Percentiles rank a stretch among this genome's conserved stretches.
Evolutionary conservation across 768 basidiomycete species (phyloP).

Genomic region (Lepiota venenata): DNA sequence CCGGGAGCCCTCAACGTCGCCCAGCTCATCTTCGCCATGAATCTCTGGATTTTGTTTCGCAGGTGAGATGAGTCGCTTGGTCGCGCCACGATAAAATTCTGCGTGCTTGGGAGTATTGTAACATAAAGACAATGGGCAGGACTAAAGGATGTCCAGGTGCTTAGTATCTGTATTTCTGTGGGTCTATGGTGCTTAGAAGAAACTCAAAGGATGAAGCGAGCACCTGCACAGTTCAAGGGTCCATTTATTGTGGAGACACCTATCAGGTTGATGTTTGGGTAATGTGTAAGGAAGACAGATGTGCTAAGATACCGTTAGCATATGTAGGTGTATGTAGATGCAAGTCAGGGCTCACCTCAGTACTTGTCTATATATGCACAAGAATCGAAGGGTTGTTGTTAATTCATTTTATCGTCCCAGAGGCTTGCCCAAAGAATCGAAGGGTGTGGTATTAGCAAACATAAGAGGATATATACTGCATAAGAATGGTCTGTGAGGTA

Average conservation of each 20-base stretch:
- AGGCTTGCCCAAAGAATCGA: too few relatives aligned
- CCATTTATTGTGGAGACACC: conserved; percentile 77
- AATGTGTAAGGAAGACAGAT: conserved; percentile 76
- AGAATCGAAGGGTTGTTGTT: too few relatives aligned
- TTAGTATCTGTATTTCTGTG: conserved; percentile 79
- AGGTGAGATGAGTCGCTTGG: conserved; percentile 62
- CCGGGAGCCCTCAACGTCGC: conserved; percentile 75
- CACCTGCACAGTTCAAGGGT: neutral
- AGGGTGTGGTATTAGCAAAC: too few relatives aligned
- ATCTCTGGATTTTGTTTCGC: conserved; percentile 71
- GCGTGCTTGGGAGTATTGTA: conserved; percentile 61
- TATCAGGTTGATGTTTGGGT: conserved; percentile 60
- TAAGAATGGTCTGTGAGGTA: too few relatives aligned
- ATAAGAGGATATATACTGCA: too few relatives aligned
- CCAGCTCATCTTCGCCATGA: conserved; percentile 81
- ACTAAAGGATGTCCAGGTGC: conserved; percentile 61
- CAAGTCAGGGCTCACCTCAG: too few relatives aligned
- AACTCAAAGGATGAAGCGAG: neutral
- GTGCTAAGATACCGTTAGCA: too few relatives aligned
- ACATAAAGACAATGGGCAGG: conserved; percentile 75
- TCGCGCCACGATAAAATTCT: conserved; percentile 66
- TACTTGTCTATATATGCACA: too few relatives aligned
- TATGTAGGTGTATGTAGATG: too few relatives aligned
- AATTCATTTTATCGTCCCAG: too few relatives aligned
- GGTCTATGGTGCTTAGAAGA: conserved; percentile 44